Percentiles rank a stretch among this genome's conserved stretches.
Evolutionary conservation across 2,329 filamentous ascomycete species (phyloP).

Genomic region (Cladosporium colombiae): DNA sequence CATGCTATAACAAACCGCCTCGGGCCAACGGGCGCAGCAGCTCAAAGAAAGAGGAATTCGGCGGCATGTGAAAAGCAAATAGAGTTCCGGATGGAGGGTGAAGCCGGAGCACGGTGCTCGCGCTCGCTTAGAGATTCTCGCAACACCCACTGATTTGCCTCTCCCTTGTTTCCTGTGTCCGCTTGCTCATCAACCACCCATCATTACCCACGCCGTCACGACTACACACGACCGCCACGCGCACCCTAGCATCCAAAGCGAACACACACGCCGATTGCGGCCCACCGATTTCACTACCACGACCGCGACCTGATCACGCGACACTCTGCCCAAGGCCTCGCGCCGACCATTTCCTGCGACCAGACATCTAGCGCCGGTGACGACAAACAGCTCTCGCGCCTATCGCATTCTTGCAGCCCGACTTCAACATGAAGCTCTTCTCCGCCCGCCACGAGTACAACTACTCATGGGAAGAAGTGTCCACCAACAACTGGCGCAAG

Average conservation of each 20-base stretch:
- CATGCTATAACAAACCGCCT: neutral
- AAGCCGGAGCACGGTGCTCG: neutral
- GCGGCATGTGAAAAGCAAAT: slow-evolving; percentile 8
- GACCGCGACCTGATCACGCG: slow-evolving; percentile 13
- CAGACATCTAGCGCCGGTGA: slow-evolving; percentile 13
- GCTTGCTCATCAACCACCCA: slow-evolving; percentile 8
- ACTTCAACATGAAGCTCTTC: slow-evolving; percentile 82
- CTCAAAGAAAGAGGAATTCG: neutral
- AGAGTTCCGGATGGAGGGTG: neutral
- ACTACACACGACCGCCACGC: slow-evolving; percentile 8
- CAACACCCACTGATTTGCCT: slow-evolving; percentile 5
- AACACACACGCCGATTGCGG: slow-evolving; percentile 16
- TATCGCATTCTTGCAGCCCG: slow-evolving; percentile 1
- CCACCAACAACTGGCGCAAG: slow-evolving; percentile 96
- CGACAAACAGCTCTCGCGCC: slow-evolving; percentile 10
- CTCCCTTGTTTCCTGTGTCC: slow-evolving; percentile 4
- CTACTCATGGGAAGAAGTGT: slow-evolving; percentile 99
- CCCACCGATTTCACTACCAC: neutral
- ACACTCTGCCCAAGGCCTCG: slow-evolving; percentile 15
- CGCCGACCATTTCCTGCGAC: slow-evolving; percentile 14
- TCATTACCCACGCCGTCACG: slow-evolving; percentile 12
- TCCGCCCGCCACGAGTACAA: slow-evolving; percentile 86
- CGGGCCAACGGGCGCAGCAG: neutral
- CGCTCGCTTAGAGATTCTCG: neutral
- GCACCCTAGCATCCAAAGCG: slow-evolving; percentile 6